These are phyloP conservation scores for Trametes coccinea DNA, from an alignment of 768 basidiomycete genomes.

Conservation along the genomic window DNA sequence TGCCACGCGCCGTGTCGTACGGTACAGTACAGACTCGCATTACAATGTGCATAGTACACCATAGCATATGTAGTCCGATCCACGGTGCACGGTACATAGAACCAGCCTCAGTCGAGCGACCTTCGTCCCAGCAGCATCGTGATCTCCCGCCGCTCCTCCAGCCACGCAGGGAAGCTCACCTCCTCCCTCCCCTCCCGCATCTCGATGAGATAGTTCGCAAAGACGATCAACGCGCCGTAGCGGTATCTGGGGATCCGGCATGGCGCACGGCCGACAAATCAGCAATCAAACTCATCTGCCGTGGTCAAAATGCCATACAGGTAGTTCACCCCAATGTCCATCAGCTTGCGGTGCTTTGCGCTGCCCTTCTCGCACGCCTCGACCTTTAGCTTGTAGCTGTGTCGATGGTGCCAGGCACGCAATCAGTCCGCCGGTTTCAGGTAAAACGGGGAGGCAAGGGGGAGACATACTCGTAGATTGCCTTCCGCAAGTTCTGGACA, in stretches of 20 bases:
- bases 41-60: background rate
- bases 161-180: conserved; percentile 78
- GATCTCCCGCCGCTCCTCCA: conserved; percentile 83
- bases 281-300: conserved; percentile 18
- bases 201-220: conserved; percentile 94
- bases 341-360: conserved; percentile 72
- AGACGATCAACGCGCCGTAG: conserved; percentile 90
- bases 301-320: conserved; percentile 44
- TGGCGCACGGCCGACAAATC: conserved; percentile 2
- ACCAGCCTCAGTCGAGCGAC: conserved; percentile 52
- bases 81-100: background rate
- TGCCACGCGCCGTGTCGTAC: background rate
- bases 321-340: conserved; percentile 84
- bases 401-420: background rate
- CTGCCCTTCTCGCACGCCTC: conserved; percentile 82
- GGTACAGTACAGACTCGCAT: background rate
- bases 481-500: conserved; percentile 94
- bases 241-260: conserved; percentile 55
- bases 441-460: background rate
- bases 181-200: conserved; percentile 39
- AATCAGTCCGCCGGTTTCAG: background rate
- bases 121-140: conserved; percentile 65
- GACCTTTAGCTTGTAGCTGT: conserved; percentile 87
- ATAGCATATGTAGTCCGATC: background rate
- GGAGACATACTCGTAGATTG: conserved; percentile 83